These are phyloP conservation scores for Botrytis cinerea DNA, from an alignment of 2,329 filamentous ascomycete genomes.

Conservation along the genomic window DNA sequence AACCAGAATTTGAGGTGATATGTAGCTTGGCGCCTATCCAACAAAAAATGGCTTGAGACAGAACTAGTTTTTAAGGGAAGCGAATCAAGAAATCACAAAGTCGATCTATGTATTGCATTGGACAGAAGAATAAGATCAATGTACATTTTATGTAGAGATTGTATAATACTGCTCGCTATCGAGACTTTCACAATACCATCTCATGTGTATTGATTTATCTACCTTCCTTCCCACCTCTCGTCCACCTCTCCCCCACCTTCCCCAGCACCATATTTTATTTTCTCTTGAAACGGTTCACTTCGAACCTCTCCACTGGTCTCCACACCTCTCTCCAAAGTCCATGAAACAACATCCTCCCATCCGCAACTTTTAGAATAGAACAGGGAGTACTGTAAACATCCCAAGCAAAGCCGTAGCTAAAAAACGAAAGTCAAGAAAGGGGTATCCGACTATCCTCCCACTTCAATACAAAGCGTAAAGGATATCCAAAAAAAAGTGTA, in stretches of 20 bases:
- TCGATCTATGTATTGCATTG: not conserved
- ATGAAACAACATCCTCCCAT: not conserved
- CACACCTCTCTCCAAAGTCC: too few relatives aligned
- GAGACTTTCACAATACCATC: not conserved
- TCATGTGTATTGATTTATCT: not conserved
- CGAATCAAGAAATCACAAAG: not conserved
- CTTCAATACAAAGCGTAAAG: slow-evolving; percentile 10
- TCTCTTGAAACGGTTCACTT: not conserved
- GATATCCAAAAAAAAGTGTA: not conserved
- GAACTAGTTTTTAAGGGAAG: not conserved
- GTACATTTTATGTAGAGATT: not conserved
- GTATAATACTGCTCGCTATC: not conserved
- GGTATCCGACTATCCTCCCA: slow-evolving; percentile 11
- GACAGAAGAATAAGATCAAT: not conserved
- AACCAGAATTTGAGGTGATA: not conserved
- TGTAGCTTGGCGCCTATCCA: not conserved
- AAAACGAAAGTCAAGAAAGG: slow-evolving; percentile 8
- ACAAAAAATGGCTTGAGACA: not conserved
- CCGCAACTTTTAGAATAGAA: not conserved
- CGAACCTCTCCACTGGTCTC: not conserved
- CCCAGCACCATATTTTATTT: not conserved
- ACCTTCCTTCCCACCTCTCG: not conserved
- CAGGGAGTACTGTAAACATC: slow-evolving; percentile 5
- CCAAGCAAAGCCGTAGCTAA: not conserved
- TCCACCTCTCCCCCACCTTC: not conserved